Conservation (phyloP, 2,329 filamentous ascomycete genomes). For the Penicillium capsulatum region DNA sequence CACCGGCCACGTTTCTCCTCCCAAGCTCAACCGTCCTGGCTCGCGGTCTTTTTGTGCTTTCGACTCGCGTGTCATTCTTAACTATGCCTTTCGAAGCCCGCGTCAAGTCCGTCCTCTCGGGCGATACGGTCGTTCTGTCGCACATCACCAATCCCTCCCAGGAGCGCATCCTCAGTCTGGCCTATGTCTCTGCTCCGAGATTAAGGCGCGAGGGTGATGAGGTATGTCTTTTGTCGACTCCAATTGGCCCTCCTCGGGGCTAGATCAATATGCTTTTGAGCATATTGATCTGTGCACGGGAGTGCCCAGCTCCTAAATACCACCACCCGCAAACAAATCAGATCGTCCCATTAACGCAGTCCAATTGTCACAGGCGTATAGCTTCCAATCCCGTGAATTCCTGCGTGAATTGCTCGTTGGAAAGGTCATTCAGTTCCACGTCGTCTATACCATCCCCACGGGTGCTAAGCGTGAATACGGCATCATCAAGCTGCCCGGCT, state of each 20-base stretch:
- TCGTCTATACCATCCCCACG: constrained; percentile 82
- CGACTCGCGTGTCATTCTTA: constrained; percentile 12
- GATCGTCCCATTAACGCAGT: not conserved
- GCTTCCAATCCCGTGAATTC: constrained; percentile 92
- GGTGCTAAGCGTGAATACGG: constrained; percentile 81
- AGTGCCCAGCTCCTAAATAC: too few species aligned
- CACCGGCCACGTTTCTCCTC: constrained; percentile 32
- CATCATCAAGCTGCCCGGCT: constrained; percentile 62
- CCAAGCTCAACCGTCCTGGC: constrained; percentile 14
- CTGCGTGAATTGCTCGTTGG: constrained; percentile 79
- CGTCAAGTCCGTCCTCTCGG: constrained; percentile 91
- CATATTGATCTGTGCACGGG: not conserved
- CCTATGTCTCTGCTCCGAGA: constrained; percentile 85
- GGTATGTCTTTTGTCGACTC: constrained; percentile 41
- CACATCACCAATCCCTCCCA: constrained; percentile 74
- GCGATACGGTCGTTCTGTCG: constrained; percentile 82
- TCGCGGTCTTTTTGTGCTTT: constrained; percentile 9
- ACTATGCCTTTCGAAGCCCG: constrained; percentile 54
- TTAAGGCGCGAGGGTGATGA: constrained; percentile 86
- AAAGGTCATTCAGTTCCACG: constrained; percentile 77
- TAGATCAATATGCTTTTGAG: not conserved
- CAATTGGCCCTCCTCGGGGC: not conserved
- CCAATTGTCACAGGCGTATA: constrained; percentile 57
- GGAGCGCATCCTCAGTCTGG: constrained; percentile 84
- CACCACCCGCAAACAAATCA: too few species aligned